Percentiles rank a stretch among this genome's conserved stretches.
phyloP scores from a whole-genome alignment of 2,329 filamentous ascomycete genomes.

The Curvularia hawaiiensis region DNA sequence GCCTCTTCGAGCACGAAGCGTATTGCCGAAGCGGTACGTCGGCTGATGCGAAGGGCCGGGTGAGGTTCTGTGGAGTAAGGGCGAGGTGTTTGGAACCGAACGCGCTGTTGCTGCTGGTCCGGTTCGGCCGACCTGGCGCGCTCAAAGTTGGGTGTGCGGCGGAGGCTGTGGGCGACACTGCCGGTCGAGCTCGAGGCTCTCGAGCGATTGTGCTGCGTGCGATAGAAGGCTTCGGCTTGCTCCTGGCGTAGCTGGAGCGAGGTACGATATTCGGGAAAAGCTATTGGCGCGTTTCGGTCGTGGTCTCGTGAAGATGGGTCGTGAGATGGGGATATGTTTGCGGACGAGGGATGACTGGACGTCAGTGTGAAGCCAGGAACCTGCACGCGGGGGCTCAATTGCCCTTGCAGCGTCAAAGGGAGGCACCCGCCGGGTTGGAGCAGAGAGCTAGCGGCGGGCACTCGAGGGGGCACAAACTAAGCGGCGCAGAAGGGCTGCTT shows the following conservation, averaged over 20 bases:
- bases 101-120: slow-evolving; percentile 39
- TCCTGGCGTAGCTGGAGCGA: slow-evolving; percentile 52
- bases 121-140: slow-evolving; percentile 54
- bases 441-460: slow-evolving; percentile 23
- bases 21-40: slow-evolving; percentile 85
- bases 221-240: slow-evolving; percentile 44
- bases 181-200: slow-evolving; percentile 60
- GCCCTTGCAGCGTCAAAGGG: slow-evolving; percentile 26
- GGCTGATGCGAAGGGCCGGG: slow-evolving; percentile 73
- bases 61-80: slow-evolving; percentile 49
- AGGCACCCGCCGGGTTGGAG: slow-evolving; percentile 28
- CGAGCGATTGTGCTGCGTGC: slow-evolving; percentile 46
- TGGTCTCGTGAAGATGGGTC: slow-evolving; percentile 43
- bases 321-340: slow-evolving; percentile 36
- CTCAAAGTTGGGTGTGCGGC: slow-evolving; percentile 59
- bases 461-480: slow-evolving; percentile 11
- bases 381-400: slow-evolving; percentile 14
- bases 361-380: slow-evolving; percentile 32
- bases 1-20: slow-evolving; percentile 92
- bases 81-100: slow-evolving; percentile 42
- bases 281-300: slow-evolving; percentile 40
- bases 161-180: slow-evolving; percentile 56
- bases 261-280: slow-evolving; percentile 36
- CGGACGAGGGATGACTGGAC: slow-evolving; percentile 30
- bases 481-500: slow-evolving; percentile 23